Evolutionary conservation across 305 asterid species (phyloP).

Genomic region (Ajuga reptans): DNA sequence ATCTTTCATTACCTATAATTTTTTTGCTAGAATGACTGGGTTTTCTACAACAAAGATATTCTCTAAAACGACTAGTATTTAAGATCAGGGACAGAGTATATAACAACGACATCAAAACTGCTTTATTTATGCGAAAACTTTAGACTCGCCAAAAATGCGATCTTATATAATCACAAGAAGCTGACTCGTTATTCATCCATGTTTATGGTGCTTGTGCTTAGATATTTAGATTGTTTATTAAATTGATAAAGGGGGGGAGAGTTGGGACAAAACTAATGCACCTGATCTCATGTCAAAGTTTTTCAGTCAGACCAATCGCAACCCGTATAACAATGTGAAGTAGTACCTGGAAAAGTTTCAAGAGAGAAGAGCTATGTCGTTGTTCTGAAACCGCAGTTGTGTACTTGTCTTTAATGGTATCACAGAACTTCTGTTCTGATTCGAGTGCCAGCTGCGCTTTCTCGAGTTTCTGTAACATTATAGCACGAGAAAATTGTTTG

Average conservation of each 20-base stretch:
- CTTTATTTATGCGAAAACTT: too few relatives aligned
- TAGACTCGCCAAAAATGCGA: not conserved
- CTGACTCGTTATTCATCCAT: not conserved
- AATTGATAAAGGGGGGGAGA: not conserved
- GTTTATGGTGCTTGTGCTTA: not conserved
- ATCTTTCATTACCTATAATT: too few relatives aligned
- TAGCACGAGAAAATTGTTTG: constrained; percentile 1
- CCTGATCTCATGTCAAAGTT: not conserved
- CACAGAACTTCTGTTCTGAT: constrained; percentile 39
- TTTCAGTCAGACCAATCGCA: not conserved
- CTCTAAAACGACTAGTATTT: too few relatives aligned
- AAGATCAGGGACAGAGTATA: too few relatives aligned
- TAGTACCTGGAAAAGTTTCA: constrained; percentile 61
- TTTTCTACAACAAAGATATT: too few relatives aligned
- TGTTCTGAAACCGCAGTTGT: constrained; percentile 53
- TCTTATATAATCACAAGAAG: not conserved
- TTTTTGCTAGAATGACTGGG: too few relatives aligned
- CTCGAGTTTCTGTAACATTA: constrained; percentile 51
- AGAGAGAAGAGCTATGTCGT: constrained; percentile 48
- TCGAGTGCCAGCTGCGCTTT: constrained; percentile 40
- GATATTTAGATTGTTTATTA: not conserved
- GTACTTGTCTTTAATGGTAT: constrained; percentile 43
- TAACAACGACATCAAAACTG: not conserved
- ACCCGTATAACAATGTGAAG: too few relatives aligned
- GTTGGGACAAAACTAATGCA: not conserved